phyloP scores from a whole-genome alignment of 1,139 yeast genomes.

The Suhomyces yuchorum region DNA sequence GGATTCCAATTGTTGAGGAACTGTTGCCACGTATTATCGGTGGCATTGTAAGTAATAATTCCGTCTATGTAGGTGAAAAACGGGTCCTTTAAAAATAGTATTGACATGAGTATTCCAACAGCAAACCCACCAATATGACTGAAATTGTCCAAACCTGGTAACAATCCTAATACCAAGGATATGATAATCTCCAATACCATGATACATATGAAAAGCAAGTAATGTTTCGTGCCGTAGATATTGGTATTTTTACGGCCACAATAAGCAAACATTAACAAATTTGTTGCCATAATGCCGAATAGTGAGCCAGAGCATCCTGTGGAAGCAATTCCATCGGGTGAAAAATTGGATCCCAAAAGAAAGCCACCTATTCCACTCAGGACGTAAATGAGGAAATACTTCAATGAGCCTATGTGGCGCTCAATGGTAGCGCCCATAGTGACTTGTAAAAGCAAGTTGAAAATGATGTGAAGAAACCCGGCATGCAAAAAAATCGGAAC shows the following conservation, averaged over 20 bases:
- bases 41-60: conserved; percentile 40
- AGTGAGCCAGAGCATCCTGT: conserved; percentile 79
- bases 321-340: conserved; percentile 69
- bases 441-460: conserved; percentile 64
- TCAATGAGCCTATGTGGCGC: conserved; percentile 55
- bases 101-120: conserved; percentile 57
- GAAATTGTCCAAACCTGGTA: conserved; percentile 78
- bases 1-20: conserved; percentile 49
- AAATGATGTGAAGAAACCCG: conserved; percentile 68
- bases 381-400: conserved; percentile 60
- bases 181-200: conserved; percentile 61
- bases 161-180: conserved; percentile 63
- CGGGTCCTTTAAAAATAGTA: conserved; percentile 62
- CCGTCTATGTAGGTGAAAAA: conserved; percentile 48
- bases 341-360: conserved; percentile 68
- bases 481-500: conserved; percentile 78
- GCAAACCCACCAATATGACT: conserved; percentile 79
- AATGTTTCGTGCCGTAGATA: conserved; percentile 46
- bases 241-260: conserved; percentile 53
- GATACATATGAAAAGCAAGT: conserved; percentile 45
- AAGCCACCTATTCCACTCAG: conserved; percentile 70
- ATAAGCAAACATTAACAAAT: conserved; percentile 58
- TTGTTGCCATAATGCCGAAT: conserved; percentile 69
- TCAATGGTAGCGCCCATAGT: conserved; percentile 68
- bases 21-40: conserved; percentile 44